Percentiles rank a stretch among this genome's conserved stretches.
phyloP scores from a whole-genome alignment of 495 filamentous ascomycete genomes.

The Lineolata rhizophorae region DNA sequence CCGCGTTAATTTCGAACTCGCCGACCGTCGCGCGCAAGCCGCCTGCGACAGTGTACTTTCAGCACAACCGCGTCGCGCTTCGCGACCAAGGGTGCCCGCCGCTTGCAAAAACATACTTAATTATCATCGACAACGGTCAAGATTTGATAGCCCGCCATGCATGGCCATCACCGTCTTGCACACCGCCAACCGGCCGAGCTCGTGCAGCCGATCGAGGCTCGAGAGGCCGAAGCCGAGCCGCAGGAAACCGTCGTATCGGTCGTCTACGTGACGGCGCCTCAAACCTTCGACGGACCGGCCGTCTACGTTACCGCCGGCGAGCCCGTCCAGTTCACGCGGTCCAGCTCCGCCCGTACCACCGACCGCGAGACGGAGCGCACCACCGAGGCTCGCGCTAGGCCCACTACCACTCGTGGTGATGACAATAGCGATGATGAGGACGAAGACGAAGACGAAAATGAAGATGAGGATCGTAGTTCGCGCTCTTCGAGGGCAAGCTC shows the following conservation, averaged over 20 bases:
- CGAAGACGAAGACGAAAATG: no score
- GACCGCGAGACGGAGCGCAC: slow-evolving; percentile 1
- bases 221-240: background rate
- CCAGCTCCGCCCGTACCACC: slow-evolving; percentile 7
- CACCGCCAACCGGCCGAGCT: background rate
- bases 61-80: no score
- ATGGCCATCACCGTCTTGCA: background rate
- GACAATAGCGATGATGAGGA: no score
- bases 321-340: slow-evolving; percentile 3
- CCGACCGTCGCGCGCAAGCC: no score
- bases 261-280: slow-evolving; percentile 31
- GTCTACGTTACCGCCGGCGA: slow-evolving; percentile 28
- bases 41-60: no score
- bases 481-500: no score
- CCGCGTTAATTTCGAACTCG: no score
- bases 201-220: background rate
- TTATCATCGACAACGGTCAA: background rate
- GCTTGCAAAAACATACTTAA: no score
- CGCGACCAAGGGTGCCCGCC: no score
- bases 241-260: slow-evolving; percentile 14
- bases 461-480: no score
- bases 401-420: slow-evolving; percentile 6
- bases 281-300: slow-evolving; percentile 32
- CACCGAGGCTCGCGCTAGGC: slow-evolving; percentile 4
- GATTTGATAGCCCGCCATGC: background rate